Evolutionary conservation across 2,329 filamentous ascomycete genomes (phyloP).

Genomic region (Cyclaneusma minus): DNA sequence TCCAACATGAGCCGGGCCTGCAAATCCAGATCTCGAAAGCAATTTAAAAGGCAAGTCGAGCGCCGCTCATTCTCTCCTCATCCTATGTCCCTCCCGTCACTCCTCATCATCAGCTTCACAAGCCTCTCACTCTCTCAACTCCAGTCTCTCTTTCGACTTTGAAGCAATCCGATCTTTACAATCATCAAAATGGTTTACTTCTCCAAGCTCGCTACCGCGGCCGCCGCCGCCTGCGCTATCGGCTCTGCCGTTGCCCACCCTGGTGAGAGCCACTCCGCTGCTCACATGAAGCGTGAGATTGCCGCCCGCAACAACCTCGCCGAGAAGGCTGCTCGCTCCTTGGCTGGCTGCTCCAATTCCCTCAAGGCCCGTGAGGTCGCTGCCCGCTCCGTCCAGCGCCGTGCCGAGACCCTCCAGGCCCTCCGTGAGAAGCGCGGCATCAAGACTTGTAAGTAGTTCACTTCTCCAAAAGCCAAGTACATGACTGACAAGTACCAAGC

Average conservation of each 20-base stretch:
- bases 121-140: no score
- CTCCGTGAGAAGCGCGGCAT: slow-evolving; percentile 18
- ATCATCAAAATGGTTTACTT: slow-evolving; percentile 13
- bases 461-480: no score
- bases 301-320: slow-evolving; percentile 10
- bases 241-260: slow-evolving; percentile 9
- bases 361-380: slow-evolving; percentile 21
- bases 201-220: slow-evolving; percentile 8
- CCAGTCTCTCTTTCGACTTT: no score
- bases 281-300: slow-evolving; percentile 10
- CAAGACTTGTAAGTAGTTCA: slow-evolving; percentile 5
- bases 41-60: no score
- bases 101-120: no score
- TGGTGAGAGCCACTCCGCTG: slow-evolving; percentile 9
- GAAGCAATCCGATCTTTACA: no score
- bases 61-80: no score
- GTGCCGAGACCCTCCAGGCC: slow-evolving; percentile 17
- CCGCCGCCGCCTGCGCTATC: slow-evolving; percentile 7
- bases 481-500: no score
- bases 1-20: no score
- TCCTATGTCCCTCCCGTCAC: no score
- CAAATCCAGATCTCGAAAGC: no score
- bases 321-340: slow-evolving; percentile 9
- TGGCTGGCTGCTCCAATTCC: slow-evolving; percentile 20
- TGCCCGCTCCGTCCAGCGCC: slow-evolving; percentile 19